These are phyloP conservation scores for Neospermospora avenae DNA, from an alignment of 2,329 filamentous ascomycete species.

Conservation along the genomic window DNA sequence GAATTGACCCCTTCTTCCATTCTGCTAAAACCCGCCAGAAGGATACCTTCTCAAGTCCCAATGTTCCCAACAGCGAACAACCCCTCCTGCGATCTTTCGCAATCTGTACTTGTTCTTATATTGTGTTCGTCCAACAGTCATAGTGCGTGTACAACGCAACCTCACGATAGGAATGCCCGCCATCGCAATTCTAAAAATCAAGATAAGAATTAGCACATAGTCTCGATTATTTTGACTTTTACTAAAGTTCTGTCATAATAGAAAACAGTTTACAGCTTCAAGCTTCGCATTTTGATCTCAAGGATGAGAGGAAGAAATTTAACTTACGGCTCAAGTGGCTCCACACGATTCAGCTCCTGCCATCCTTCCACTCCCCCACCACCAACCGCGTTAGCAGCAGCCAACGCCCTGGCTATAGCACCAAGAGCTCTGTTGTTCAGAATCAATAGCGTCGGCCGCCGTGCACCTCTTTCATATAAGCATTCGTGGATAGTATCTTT, in stretches of 20 bases:
- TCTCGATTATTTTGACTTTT: no score
- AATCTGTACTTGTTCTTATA: background rate
- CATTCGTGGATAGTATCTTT: background rate
- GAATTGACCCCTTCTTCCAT: no score
- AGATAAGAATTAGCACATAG: background rate
- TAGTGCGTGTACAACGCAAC: background rate
- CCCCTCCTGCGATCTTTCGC: background rate
- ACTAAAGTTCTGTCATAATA: no score
- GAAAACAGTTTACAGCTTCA: background rate
- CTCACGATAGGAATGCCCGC: background rate
- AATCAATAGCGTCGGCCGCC: background rate
- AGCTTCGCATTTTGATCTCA: background rate
- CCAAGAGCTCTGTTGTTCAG: background rate
- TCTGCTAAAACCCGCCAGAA: no score
- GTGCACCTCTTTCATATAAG: background rate
- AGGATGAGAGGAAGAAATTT: background rate
- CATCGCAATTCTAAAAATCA: background rate
- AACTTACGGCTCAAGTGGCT: background rate
- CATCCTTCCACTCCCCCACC: background rate
- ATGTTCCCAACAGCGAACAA: background rate
- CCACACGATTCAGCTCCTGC: background rate
- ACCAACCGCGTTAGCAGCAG: background rate
- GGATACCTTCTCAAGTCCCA: background rate
- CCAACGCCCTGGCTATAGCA: background rate
- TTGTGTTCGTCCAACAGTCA: background rate